Conservation (phyloP, 2,329 filamentous ascomycete species). For the Colletotrichum sp. region DNA sequence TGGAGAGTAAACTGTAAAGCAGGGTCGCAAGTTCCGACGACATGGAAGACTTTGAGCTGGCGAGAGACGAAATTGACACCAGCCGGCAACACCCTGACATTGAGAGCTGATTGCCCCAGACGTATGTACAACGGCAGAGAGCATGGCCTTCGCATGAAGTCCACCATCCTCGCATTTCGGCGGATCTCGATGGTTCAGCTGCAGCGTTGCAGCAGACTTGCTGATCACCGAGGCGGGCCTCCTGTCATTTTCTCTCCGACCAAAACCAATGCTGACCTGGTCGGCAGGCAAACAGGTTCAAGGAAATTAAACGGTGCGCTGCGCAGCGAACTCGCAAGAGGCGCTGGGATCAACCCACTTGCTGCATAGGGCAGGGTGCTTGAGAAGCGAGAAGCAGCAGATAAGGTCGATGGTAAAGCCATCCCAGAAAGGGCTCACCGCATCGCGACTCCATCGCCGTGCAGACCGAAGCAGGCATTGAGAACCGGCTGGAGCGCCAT, state of each 20-base stretch:
- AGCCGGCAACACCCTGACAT: background rate
- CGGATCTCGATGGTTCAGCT: background rate
- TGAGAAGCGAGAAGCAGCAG: background rate
- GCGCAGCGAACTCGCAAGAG: background rate
- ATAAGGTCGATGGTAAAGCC: background rate
- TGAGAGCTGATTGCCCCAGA: background rate
- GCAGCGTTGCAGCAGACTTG: conserved; percentile 9
- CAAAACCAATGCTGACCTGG: background rate
- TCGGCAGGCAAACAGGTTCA: background rate
- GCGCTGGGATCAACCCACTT: background rate
- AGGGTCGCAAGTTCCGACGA: background rate
- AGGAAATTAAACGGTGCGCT: background rate
- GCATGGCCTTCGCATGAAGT: background rate
- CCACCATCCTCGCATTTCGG: background rate
- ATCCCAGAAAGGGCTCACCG: conserved; percentile 9
- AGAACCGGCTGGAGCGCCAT: background rate
- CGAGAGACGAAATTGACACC: background rate
- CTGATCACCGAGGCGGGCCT: conserved; percentile 2
- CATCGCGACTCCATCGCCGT: conserved; percentile 16
- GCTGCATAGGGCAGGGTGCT: background rate
- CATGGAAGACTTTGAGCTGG: background rate
- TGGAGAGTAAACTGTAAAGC: background rate
- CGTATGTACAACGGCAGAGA: background rate
- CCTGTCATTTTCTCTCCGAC: conserved; percentile 1
- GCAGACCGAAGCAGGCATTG: conserved; percentile 16